Evolutionary conservation across 805 yeast genomes (phyloP), one percentile per base, ranked within the genome.

Genomic region (Nakazawaea laoshanensis): DNA sequence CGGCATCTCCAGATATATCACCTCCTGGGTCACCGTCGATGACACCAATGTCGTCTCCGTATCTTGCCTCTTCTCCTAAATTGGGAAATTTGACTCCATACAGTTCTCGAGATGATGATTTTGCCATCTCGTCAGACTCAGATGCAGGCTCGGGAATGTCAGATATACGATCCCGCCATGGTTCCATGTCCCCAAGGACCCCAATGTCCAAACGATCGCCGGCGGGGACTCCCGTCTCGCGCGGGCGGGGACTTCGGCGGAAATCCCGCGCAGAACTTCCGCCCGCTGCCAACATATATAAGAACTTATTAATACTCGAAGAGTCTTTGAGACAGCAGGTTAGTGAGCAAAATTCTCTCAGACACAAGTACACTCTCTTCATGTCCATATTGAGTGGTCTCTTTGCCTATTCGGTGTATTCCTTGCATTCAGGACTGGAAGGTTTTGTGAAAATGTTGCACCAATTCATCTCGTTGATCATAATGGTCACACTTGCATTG

Each of bases 311-410:
- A 30, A 80, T 89, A 11, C 54, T 88, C 33, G 98, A 89, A 53
- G 95, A 88, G 49, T 77, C 85, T 35, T 61, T 92, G 32, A 67
- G 96, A 24, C 77, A 71, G 39, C 97, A 89, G 57, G 82, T 79
- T 30, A 60, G 67, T n/a, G 78, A 75, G 34, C 88, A 86, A 50
- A 70, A 74, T 34, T 59, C 69, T 6, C 58, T 86, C 38, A 65
- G 94, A 42, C 57, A 76, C 27, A 75, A 76, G 42, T 77, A 80
- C 48, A 53, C 74, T 33, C 55, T 73, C 9, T 81, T 81, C 47
- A 46, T 59, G n/a, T 41, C 68, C 32, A 56, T 61, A 4, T 61
- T 69, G 35, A 40, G 58, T 11, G 57, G 62, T 7, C 61, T 62
- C 2, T 53, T 63, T 24, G 48, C 60, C 1, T 47, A 61, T 10